Percentiles rank a stretch among this genome's conserved stretches.
Evolutionary conservation across 768 basidiomycete genomes (phyloP).

Genomic region (Neoboletus subvelutipes): DNA sequence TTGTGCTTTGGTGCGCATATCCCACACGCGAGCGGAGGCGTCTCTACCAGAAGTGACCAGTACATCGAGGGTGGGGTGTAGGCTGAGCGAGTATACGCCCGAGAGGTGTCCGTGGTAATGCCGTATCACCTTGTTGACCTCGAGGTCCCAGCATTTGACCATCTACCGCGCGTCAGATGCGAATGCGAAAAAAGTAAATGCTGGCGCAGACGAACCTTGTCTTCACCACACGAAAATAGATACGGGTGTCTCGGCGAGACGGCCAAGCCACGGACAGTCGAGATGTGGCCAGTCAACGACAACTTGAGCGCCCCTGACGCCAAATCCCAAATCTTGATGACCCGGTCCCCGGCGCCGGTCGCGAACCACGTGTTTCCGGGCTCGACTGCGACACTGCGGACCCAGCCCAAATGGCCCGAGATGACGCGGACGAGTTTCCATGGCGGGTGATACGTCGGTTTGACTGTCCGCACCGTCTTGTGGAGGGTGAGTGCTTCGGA

Average conservation of each 20-base stretch:
- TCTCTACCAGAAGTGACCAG: slow-evolving; percentile 95
- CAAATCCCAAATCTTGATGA: slow-evolving; percentile 98
- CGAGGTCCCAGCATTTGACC: slow-evolving; percentile 99
- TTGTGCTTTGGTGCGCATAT: slow-evolving; percentile 97
- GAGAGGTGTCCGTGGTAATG: slow-evolving; percentile 99
- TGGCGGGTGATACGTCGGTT: slow-evolving; percentile 92
- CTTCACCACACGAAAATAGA: slow-evolving; percentile 95
- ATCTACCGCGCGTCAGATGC: slow-evolving; percentile 52
- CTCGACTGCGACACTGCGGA: slow-evolving; percentile 92
- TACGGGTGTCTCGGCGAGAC: slow-evolving; percentile 94
- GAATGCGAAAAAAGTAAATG: neutral
- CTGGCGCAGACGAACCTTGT: slow-evolving; percentile 64
- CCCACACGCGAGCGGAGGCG: slow-evolving; percentile 97
- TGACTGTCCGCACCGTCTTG: slow-evolving; percentile 91
- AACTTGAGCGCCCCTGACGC: slow-evolving; percentile 96
- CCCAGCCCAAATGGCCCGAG: slow-evolving; percentile 98
- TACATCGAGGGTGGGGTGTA: slow-evolving; percentile 95
- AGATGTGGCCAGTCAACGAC: slow-evolving; percentile 97
- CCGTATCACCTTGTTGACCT: slow-evolving; percentile 97
- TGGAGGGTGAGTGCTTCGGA: slow-evolving; percentile 90
- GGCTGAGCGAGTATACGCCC: slow-evolving; percentile 89
- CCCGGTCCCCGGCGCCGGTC: slow-evolving; percentile 95
- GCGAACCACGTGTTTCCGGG: slow-evolving; percentile 99
- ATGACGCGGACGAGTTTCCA: slow-evolving; percentile 98
- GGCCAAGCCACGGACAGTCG: slow-evolving; percentile 91